Percentiles rank a stretch among this genome's conserved stretches.
These are phyloP conservation scores for Neofusicoccum sp. DNA, from an alignment of 2,329 filamentous ascomycete species.

Conservation along the genomic window DNA sequence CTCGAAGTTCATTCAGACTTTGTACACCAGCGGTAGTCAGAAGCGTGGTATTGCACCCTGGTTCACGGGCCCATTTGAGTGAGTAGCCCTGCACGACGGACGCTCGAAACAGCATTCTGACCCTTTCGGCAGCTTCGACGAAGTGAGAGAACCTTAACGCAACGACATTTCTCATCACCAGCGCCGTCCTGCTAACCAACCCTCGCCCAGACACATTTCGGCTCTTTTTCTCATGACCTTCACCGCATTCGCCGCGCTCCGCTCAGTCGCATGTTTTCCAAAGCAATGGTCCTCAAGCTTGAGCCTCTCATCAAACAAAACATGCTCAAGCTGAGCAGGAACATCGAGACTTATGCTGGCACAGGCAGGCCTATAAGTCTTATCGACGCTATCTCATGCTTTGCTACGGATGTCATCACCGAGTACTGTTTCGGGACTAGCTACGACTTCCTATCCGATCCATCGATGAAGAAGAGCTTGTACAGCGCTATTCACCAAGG, in stretches of 20 bases:
- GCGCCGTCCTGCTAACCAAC: background rate
- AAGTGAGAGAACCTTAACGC: background rate
- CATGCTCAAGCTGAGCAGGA: conserved; percentile 18
- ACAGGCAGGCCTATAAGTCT: conserved; percentile 20
- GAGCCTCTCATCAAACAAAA: conserved; percentile 23
- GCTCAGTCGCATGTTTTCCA: conserved; percentile 23
- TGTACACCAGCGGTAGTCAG: conserved; percentile 30
- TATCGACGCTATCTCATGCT: conserved; percentile 23
- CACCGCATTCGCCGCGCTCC: conserved; percentile 29
- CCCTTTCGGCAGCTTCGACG: background rate
- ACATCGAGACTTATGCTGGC: conserved; percentile 22
- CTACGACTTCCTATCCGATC: conserved; percentile 25
- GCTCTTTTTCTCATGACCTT: conserved; percentile 17
- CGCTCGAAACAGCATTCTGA: too few relatives aligned
- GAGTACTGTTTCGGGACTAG: conserved; percentile 26
- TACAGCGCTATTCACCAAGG: conserved; percentile 24
- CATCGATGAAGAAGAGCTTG: conserved; percentile 24
- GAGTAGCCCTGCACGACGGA: background rate
- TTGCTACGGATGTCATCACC: conserved; percentile 28
- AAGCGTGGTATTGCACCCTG: conserved; percentile 22
- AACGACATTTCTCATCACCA: too few relatives aligned
- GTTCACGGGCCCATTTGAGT: conserved; percentile 5
- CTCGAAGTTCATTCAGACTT: conserved; percentile 39
- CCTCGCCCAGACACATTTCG: conserved; percentile 7
- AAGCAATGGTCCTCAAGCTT: conserved; percentile 20